phyloP scores from a whole-genome alignment of 768 basidiomycete species.

The Phlebiopsis flavidoalba region DNA sequence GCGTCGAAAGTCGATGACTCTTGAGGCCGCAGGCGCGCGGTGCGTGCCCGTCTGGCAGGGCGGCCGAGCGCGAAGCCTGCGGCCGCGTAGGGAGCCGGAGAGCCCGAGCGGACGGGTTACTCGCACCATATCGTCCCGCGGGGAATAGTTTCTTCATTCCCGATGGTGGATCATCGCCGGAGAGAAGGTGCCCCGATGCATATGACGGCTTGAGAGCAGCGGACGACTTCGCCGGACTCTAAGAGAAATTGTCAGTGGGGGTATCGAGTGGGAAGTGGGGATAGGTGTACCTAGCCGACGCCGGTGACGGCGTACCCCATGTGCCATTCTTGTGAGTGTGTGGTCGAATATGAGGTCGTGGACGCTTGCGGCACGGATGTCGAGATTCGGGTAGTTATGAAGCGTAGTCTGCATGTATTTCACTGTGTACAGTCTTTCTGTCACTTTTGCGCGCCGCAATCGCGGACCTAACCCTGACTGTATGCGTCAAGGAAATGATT shows the following conservation, averaged over 20 bases:
- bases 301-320: constrained; percentile 57
- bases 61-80: constrained; percentile 83
- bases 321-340: constrained; percentile 22
- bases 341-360: constrained; percentile 72
- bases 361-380: constrained; percentile 68
- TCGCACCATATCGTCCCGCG: constrained; percentile 74
- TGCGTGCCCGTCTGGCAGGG: constrained; percentile 84
- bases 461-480: constrained; percentile 77
- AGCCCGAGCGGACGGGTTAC: constrained; percentile 66
- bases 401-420: constrained; percentile 73
- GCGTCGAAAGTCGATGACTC: constrained; percentile 61
- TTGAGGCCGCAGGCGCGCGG: constrained; percentile 68
- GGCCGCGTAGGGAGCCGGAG: constrained; percentile 63
- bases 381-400: constrained; percentile 60
- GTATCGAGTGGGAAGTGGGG: neutral
- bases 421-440: constrained; percentile 79
- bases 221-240: constrained; percentile 74
- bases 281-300: constrained; percentile 55
- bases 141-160: constrained; percentile 70
- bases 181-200: constrained; percentile 93
- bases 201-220: constrained; percentile 78
- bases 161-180: constrained; percentile 90
- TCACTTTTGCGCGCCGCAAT: constrained; percentile 91
- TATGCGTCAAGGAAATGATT: neutral
- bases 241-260: constrained; percentile 2